These are phyloP conservation scores for Puccinia coronata DNA, from an alignment of 1,284 basidiomycete species.

Conservation along the genomic window DNA sequence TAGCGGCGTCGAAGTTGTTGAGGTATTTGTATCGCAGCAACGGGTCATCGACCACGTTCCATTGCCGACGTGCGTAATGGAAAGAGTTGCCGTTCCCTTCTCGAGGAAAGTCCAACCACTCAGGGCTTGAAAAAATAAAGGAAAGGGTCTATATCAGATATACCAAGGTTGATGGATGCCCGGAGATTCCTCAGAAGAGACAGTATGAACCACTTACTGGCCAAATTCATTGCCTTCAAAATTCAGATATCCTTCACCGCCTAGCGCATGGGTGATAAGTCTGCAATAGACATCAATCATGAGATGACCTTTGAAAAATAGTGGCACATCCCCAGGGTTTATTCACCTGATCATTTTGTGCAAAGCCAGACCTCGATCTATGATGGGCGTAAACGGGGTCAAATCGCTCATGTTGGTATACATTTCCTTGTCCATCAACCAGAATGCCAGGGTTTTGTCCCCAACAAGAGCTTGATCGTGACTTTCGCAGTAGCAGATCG, in stretches of 20 bases:
- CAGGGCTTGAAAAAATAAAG: conserved; percentile 43
- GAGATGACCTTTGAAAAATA: conserved; percentile 12
- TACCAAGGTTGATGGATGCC: conserved; percentile 72
- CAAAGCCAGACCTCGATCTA: conserved; percentile 83
- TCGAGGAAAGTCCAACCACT: conserved; percentile 97
- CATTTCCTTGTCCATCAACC: conserved; percentile 99
- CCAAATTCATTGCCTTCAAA: conserved; percentile 79
- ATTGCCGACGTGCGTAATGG: conserved; percentile 86
- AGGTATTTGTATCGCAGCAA: conserved; percentile 87
- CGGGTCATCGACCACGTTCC: conserved; percentile 85
- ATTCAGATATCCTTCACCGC: conserved; percentile 95
- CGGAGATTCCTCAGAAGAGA: too few relatives aligned
- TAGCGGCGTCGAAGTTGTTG: conserved; percentile 87
- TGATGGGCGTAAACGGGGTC: conserved; percentile 77
- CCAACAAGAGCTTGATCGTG: conserved; percentile 98
- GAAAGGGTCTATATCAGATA: not conserved
- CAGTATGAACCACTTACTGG: too few relatives aligned
- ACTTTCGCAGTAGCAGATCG: conserved; percentile 91
- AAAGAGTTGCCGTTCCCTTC: conserved; percentile 93
- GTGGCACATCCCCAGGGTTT: not conserved
- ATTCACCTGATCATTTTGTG: conserved; percentile 95
- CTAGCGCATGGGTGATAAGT: conserved; percentile 83
- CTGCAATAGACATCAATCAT: conserved; percentile 60
- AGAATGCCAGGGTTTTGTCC: conserved; percentile 97
- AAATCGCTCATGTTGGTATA: conserved; percentile 96